Base-by-base conservation (phyloP, 441 rosid genomes). In the Mallotus japonicus region DNA sequence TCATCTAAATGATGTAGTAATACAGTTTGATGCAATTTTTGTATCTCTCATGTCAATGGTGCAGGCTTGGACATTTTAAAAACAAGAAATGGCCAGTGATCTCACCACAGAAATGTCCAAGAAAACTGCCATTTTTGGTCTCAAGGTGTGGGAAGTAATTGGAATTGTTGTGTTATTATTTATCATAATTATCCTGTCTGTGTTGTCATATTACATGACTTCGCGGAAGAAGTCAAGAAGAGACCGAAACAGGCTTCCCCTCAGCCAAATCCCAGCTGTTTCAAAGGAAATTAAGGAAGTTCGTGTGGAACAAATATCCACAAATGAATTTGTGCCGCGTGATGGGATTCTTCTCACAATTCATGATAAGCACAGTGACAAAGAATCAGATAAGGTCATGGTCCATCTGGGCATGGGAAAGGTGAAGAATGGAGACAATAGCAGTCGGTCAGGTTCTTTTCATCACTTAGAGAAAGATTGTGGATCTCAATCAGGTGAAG, bases 221-320 rank as follows among this genome's bases (percentile, higher is more conserved):
- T 89, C 73, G 40, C 82, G 91, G 78, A 92, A 90, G 83, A 91
- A 79, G 79, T 82, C 92, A 24, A 85, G 81, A 77, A 85, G 83
- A 81, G 79, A 84, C 22, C 78, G 85, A 61, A 82, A 80, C 70
- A 86, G 80, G 69, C 84, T 88, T 77, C 91, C 97, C 20, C 66
- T 83, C 73, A 83, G 83, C 69, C 93, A 87, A 82, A 92, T 92
- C 58, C 99, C 96, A 17, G 58, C 86, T 17, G 83, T 89, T 73
- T 95, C 98, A 0, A 92, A 95, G 85, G 99, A 92, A 84, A 95
- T 95, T 70, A 92, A 91, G 81, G 99, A 95, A 79, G 91, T 95
- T 60, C 82, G 89, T 28, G 88, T 90, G 63, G 94, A 91, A 79
- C 96, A 89, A 70, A 79, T 82, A 50, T 81, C 99, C n/a, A 59